These are phyloP conservation scores for Mucor racemosus DNA, from an alignment of 371 early-diverging fungal species.

Conservation along the genomic window DNA sequence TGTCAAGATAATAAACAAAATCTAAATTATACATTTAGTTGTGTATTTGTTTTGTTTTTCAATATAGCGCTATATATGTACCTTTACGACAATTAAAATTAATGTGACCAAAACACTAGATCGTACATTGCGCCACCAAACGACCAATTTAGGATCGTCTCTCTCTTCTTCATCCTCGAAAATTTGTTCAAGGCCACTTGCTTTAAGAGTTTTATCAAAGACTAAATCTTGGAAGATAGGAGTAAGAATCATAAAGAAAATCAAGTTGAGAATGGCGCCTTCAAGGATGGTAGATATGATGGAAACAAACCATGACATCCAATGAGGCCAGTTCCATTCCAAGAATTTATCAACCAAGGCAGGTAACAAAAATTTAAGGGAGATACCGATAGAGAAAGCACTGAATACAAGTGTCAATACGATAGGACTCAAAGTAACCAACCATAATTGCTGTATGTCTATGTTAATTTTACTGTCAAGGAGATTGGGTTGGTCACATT, in stretches of 20 bases:
- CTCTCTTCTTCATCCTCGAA: conserved; percentile 34
- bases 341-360: conserved; percentile 45
- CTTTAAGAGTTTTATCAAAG: conserved; percentile 52
- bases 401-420: conserved; percentile 33
- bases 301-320: conserved; percentile 51
- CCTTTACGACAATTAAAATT: conserved; percentile 30
- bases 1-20: conserved; percentile 46
- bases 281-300: conserved; percentile 48
- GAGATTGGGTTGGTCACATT: background rate
- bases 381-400: conserved; percentile 31
- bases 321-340: conserved; percentile 52
- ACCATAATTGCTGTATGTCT: conserved; percentile 30
- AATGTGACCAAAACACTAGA: conserved; percentile 34
- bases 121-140: conserved; percentile 36
- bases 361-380: conserved; percentile 28
- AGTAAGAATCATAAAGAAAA: conserved; percentile 53
- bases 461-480: background rate
- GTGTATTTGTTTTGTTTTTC: background rate
- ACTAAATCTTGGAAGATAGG: conserved; percentile 56
- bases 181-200: conserved; percentile 39
- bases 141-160: conserved; percentile 25
- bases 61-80: background rate
- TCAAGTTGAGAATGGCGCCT: conserved; percentile 46
- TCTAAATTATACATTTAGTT: conserved; percentile 23
- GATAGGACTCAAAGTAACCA: conserved; percentile 34